Evolutionary conservation across 768 basidiomycete species (phyloP).

Genomic region (Lepiota subincarnata): DNA sequence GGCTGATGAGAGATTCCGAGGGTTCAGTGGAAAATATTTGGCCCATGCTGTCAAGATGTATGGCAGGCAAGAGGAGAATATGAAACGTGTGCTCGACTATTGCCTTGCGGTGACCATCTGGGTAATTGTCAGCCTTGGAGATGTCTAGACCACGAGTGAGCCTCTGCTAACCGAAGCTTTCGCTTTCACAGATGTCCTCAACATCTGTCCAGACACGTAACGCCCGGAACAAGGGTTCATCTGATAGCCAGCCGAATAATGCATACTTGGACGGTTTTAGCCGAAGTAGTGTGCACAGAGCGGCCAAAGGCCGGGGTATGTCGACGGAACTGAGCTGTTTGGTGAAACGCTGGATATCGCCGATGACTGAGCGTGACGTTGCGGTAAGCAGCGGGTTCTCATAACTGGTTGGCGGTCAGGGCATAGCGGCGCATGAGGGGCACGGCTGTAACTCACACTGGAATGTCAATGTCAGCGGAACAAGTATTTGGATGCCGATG

Average conservation of each 20-base stretch:
- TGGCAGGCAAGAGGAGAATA: slow-evolving; percentile 68
- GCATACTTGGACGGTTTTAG: slow-evolving; percentile 29
- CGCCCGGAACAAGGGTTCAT: slow-evolving; percentile 54
- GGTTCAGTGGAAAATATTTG: slow-evolving; percentile 19
- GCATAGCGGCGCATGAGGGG: slow-evolving; percentile 1
- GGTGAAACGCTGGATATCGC: slow-evolving; percentile 64
- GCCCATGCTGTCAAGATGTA: slow-evolving; percentile 45
- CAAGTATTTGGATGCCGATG: slow-evolving; percentile 1
- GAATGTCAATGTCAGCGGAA: slow-evolving; percentile 14
- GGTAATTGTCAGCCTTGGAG: not conserved
- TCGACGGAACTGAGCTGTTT: slow-evolving; percentile 58
- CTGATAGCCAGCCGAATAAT: slow-evolving; percentile 19
- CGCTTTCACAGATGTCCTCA: slow-evolving; percentile 71
- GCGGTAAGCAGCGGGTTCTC: slow-evolving; percentile 79
- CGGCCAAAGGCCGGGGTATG: slow-evolving; percentile 61
- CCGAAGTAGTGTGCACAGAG: slow-evolving; percentile 55
- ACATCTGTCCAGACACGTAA: slow-evolving; percentile 73
- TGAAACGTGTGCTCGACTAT: slow-evolving; percentile 81
- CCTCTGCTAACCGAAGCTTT: slow-evolving; percentile 60
- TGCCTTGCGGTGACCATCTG: slow-evolving; percentile 70
- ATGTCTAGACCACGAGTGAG: not conserved
- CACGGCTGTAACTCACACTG: slow-evolving; percentile 35
- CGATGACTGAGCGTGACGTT: slow-evolving; percentile 66
- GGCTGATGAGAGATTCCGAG: slow-evolving; percentile 36
- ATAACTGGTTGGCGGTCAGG: slow-evolving; percentile 42